phyloP scores from a whole-genome alignment of 1,284 basidiomycete species.

The Mycena citricolor region DNA sequence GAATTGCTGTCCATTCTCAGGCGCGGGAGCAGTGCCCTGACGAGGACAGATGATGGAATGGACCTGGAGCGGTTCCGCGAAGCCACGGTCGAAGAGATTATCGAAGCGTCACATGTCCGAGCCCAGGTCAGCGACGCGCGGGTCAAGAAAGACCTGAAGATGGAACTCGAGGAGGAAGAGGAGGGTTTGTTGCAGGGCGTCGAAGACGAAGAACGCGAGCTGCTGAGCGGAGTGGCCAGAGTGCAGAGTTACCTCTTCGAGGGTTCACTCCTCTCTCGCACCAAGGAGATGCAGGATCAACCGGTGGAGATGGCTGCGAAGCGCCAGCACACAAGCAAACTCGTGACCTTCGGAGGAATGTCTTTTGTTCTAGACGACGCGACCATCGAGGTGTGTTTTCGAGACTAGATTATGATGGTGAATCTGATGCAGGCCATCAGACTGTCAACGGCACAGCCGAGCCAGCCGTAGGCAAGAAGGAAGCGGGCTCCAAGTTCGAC shows the following conservation, averaged over 20 bases:
- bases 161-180: slow-evolving; percentile 25
- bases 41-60: slow-evolving; percentile 38
- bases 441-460: slow-evolving; percentile 2
- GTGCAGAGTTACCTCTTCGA: slow-evolving; percentile 61
- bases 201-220: slow-evolving; percentile 53
- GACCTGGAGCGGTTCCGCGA: slow-evolving; percentile 42
- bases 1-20: slow-evolving; percentile 56
- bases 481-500: slow-evolving; percentile 36
- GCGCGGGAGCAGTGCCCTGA: slow-evolving; percentile 54
- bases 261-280: slow-evolving; percentile 44
- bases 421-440: slow-evolving; percentile 4
- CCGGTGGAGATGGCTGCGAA: slow-evolving; percentile 49
- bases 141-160: slow-evolving; percentile 41
- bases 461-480: slow-evolving; percentile 29
- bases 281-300: slow-evolving; percentile 36
- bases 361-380: slow-evolving; percentile 39
- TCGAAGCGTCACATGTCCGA: slow-evolving; percentile 41
- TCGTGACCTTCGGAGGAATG: slow-evolving; percentile 46
- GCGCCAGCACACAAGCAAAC: slow-evolving; percentile 39
- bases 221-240: slow-evolving; percentile 54
- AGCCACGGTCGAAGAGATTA: slow-evolving; percentile 42
- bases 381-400: slow-evolving; percentile 32
- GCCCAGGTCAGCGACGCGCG: slow-evolving; percentile 42
- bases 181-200: slow-evolving; percentile 39
- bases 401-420: too few relatives aligned